Conservation (phyloP, 2,329 filamentous ascomycete species). For the Xylariaceae sp. region DNA sequence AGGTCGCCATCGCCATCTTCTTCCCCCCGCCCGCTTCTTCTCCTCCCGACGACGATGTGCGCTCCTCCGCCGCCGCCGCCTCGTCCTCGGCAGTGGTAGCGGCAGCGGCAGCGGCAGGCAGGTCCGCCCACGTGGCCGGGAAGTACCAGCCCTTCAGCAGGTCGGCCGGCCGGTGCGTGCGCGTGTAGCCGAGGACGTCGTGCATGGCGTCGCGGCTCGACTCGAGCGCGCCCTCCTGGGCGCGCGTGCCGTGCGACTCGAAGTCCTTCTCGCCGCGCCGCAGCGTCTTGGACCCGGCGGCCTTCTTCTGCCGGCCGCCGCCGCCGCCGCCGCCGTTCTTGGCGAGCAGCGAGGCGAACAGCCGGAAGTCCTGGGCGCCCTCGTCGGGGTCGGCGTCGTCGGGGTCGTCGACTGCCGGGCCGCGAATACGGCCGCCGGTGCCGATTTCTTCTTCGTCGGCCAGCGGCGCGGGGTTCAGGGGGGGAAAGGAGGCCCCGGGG, state of each 20-base stretch:
- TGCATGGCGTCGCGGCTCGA: constrained; percentile 83
- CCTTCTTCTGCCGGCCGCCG: constrained; percentile 7
- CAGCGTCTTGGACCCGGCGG: constrained; percentile 53
- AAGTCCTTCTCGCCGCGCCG: constrained; percentile 97
- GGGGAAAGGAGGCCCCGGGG: constrained; percentile 8
- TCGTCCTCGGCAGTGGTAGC: constrained; percentile 9
- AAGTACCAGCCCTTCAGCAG: constrained; percentile 67
- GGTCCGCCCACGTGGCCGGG: constrained; percentile 46
- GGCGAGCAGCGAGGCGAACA: constrained; percentile 49
- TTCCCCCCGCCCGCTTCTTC: constrained; percentile 17
- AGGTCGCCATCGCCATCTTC: constrained; percentile 24
- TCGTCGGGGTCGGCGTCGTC: constrained; percentile 22
- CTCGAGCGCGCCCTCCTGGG: constrained; percentile 71
- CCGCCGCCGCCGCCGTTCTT: constrained; percentile 47
- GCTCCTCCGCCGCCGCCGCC: constrained; percentile 11
- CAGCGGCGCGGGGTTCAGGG: no score
- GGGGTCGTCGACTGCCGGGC: constrained; percentile 16
- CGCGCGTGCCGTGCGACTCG: constrained; percentile 79
- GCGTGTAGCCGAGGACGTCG: constrained; percentile 70
- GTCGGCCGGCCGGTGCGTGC: constrained; percentile 63
- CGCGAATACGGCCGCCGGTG: no score
- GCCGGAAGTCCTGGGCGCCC: constrained; percentile 68
- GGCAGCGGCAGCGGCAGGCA: no score
- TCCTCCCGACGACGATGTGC: constrained; percentile 8
- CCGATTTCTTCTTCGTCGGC: no score